phyloP scores from a whole-genome alignment of 2,329 filamentous ascomycete genomes.

The Chrysoporthe cubensis region DNA sequence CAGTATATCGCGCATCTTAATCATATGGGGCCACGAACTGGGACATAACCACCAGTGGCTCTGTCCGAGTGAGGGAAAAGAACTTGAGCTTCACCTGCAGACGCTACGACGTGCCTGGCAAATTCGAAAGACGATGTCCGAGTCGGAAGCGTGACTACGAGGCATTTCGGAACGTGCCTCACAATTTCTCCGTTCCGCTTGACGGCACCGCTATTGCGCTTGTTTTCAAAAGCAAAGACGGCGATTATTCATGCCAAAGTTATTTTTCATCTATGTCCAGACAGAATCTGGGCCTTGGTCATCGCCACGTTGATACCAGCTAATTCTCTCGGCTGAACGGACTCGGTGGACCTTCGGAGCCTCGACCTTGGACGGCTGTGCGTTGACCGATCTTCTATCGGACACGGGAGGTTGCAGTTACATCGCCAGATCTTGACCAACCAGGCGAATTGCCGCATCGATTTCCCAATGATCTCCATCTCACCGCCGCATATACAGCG shows the following conservation, averaged over 20 bases:
- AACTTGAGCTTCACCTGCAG: neutral
- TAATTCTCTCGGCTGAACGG: neutral
- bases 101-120: neutral
- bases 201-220: neutral
- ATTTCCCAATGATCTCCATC: conserved; percentile 15
- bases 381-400: neutral
- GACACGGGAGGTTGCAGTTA: conserved; percentile 14
- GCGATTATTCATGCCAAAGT: neutral
- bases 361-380: neutral
- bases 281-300: neutral
- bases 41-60: neutral
- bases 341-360: neutral
- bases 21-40: neutral
- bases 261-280: neutral
- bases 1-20: neutral
- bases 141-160: neutral
- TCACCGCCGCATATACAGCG: conserved; percentile 14
- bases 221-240: neutral
- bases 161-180: neutral
- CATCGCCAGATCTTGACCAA: conserved; percentile 19
- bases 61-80: neutral
- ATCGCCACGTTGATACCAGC: neutral
- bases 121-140: neutral
- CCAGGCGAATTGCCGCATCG: conserved; percentile 13
- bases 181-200: neutral